Evolutionary conservation across 1,284 basidiomycete species (phyloP).

Genomic region (Phlebopus sp.): DNA sequence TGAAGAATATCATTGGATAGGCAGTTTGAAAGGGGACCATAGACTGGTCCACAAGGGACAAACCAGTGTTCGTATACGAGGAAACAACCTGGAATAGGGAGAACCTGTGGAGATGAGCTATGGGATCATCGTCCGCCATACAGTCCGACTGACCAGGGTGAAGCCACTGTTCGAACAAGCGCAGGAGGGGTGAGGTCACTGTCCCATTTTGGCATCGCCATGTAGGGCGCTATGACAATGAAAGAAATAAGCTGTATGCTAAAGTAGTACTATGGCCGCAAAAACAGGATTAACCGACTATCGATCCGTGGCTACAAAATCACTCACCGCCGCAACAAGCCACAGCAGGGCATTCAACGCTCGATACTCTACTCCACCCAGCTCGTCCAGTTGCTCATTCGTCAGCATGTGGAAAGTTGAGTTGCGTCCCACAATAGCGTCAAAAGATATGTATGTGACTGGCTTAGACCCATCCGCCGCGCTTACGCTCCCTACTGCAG

Average conservation of each 20-base stretch:
- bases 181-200: slow-evolving; percentile 56
- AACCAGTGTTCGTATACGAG: slow-evolving; percentile 88
- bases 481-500: slow-evolving; percentile 17
- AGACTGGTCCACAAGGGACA: slow-evolving; percentile 85
- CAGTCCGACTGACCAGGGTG: slow-evolving; percentile 51
- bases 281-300: not conserved
- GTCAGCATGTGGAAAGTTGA: slow-evolving; percentile 83
- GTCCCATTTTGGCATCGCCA: slow-evolving; percentile 52
- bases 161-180: slow-evolving; percentile 49
- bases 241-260: slow-evolving; percentile 65
- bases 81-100: slow-evolving; percentile 85
- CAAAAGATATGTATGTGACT: slow-evolving; percentile 86
- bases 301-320: not conserved
- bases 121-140: not conserved
- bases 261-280: slow-evolving; percentile 63
- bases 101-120: slow-evolving; percentile 56
- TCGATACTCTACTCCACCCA: slow-evolving; percentile 95
- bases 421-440: slow-evolving; percentile 82
- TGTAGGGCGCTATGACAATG: slow-evolving; percentile 78
- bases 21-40: slow-evolving; percentile 88
- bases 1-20: slow-evolving; percentile 69
- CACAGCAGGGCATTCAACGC: slow-evolving; percentile 78
- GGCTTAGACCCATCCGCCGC: slow-evolving; percentile 43
- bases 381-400: slow-evolving; percentile 83
- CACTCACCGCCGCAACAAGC: slow-evolving; percentile 61